These are phyloP conservation scores for Omphalea diandra DNA, from an alignment of 441 rosid genomes.

Conservation along the genomic window DNA sequence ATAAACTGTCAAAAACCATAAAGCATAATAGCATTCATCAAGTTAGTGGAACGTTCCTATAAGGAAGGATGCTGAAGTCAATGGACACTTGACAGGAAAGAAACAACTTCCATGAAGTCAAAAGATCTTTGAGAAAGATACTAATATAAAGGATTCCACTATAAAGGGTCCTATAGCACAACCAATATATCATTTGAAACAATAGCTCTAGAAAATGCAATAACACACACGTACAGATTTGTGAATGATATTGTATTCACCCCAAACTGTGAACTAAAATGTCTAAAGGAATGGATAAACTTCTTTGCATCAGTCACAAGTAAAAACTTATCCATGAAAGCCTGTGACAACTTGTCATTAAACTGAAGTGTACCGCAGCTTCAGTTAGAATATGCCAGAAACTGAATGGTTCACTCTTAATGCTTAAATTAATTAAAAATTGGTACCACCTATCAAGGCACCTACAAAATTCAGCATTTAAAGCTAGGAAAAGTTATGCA, in stretches of 20 bases:
- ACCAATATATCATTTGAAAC: neutral
- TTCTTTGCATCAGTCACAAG: neutral
- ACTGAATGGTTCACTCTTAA: neutral
- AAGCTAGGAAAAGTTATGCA: neutral
- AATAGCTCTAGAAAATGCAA: neutral
- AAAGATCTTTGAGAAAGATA: neutral
- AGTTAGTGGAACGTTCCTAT: neutral
- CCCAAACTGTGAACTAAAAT: too few species aligned
- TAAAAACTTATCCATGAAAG: neutral
- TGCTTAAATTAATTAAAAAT: neutral
- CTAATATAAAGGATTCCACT: too few species aligned
- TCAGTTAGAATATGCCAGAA: neutral
- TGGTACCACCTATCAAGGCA: neutral
- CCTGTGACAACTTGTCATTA: neutral
- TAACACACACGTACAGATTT: neutral
- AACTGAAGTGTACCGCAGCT: neutral
- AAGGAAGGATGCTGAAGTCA: neutral
- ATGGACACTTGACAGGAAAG: neutral
- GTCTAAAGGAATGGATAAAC: neutral
- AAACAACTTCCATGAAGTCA: neutral
- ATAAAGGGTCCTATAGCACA: too few species aligned
- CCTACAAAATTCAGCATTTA: neutral
- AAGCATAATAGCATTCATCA: neutral
- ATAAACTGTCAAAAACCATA: neutral
- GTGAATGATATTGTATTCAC: neutral